Conservation (phyloP, 2,329 filamentous ascomycete genomes). For the Colletotrichum viniferum region DNA sequence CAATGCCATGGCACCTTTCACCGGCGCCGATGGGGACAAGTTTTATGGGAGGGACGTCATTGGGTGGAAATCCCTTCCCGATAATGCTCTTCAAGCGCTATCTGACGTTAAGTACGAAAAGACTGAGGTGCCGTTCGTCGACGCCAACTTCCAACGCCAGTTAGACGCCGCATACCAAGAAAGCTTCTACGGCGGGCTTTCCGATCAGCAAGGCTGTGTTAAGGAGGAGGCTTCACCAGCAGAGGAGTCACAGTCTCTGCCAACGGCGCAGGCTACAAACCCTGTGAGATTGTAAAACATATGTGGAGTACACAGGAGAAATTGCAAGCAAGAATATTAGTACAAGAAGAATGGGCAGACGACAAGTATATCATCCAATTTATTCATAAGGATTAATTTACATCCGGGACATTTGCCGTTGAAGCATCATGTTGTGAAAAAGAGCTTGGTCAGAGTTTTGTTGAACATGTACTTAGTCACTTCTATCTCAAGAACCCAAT, state of each 20-base stretch:
- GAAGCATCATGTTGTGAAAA: neutral
- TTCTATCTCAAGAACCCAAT: neutral
- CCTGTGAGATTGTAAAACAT: neutral
- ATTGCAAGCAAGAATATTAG: neutral
- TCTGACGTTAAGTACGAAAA: neutral
- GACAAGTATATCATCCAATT: neutral
- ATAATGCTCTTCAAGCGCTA: neutral
- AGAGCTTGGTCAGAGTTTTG: neutral
- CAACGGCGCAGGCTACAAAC: neutral
- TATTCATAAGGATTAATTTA: neutral
- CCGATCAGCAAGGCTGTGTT: neutral
- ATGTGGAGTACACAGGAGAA: fast-evolving
- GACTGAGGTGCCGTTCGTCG: neutral
- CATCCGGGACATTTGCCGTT: neutral
- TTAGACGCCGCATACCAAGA: neutral
- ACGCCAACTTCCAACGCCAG: neutral
- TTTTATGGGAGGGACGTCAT: neutral
- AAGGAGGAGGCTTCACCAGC: neutral
- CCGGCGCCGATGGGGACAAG: neutral
- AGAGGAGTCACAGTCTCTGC: neutral
- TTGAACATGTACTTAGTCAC: fast-evolving
- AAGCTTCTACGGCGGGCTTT: neutral
- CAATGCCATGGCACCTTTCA: neutral
- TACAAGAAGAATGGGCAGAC: neutral
- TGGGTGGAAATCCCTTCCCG: neutral